These are phyloP conservation scores for Hygrophoropsis aurantiaca DNA, from an alignment of 768 basidiomycete species.

Conservation along the genomic window DNA sequence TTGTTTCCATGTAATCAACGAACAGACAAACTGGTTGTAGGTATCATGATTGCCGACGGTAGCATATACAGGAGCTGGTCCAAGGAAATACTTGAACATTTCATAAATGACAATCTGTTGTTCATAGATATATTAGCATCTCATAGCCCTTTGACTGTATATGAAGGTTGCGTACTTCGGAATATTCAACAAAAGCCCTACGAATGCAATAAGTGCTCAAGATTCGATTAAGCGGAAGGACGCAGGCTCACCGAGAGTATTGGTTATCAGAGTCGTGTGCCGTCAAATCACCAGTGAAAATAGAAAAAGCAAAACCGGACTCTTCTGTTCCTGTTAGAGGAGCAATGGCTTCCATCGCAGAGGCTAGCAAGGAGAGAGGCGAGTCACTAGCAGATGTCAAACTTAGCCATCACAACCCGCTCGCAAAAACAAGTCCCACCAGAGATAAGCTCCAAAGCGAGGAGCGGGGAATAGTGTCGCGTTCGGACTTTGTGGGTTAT, in stretches of 20 bases:
- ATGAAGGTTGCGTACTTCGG: constrained; percentile 45
- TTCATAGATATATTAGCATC: constrained; percentile 7
- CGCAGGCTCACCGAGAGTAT: constrained; percentile 52
- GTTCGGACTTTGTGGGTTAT: constrained; percentile 52
- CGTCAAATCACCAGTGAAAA: constrained; percentile 76
- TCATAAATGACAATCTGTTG: constrained; percentile 62
- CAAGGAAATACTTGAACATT: constrained; percentile 60
- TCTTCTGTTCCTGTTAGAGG: constrained; percentile 58
- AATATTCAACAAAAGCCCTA: constrained; percentile 56
- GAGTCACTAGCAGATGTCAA: constrained; percentile 47
- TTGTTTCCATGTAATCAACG: background rate
- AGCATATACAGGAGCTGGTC: constrained; percentile 71
- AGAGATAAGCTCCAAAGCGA: constrained; percentile 63
- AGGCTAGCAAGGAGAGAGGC: constrained; percentile 56
- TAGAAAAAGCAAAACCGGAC: constrained; percentile 60
- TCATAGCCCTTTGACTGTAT: too few species aligned
- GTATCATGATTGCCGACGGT: constrained; percentile 79
- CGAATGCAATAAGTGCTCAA: background rate
- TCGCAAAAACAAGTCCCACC: constrained; percentile 33
- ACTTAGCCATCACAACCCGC: background rate
- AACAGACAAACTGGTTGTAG: constrained; percentile 53
- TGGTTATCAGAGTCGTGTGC: constrained; percentile 71
- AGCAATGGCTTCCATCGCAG: constrained; percentile 69
- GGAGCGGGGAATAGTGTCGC: constrained; percentile 57
- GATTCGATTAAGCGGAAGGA: background rate